Conservation (phyloP, 2,329 filamentous ascomycete species). For the Thelonectria blattea region DNA sequence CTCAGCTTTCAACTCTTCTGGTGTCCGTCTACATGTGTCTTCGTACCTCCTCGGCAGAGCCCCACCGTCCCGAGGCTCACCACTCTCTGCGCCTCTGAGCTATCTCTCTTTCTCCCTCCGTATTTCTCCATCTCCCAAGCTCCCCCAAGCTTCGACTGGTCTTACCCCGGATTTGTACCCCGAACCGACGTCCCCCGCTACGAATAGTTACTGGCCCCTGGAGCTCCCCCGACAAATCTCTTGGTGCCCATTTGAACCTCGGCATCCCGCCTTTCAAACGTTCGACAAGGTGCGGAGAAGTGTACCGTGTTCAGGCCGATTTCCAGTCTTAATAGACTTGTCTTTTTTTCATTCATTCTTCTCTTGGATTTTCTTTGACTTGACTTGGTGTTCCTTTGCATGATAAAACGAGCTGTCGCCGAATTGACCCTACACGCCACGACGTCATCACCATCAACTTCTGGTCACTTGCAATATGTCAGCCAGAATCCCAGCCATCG, state of each 20-base stretch:
- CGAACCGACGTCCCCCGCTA: neutral
- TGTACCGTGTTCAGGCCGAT: slow-evolving; percentile 3
- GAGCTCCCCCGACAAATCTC: neutral
- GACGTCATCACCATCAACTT: slow-evolving; percentile 15
- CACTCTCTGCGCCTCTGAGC: neutral
- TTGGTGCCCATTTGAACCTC: slow-evolving; percentile 26
- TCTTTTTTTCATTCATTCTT: neutral
- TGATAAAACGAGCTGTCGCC: neutral
- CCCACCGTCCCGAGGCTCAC: slow-evolving; percentile 20
- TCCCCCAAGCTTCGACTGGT: neutral
- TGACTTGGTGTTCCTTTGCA: neutral
- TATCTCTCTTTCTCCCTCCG: neutral
- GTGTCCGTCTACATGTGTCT: neutral
- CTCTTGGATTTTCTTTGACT: neutral
- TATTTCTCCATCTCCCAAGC: neutral
- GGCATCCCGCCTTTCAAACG: slow-evolving; percentile 27
- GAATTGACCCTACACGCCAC: neutral
- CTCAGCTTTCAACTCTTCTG: neutral
- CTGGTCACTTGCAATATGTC: slow-evolving; percentile 36
- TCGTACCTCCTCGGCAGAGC: slow-evolving; percentile 15
- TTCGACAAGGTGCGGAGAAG: slow-evolving; percentile 39
- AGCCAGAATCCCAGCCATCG: slow-evolving; percentile 43
- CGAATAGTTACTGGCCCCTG: neutral
- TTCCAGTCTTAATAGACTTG: neutral
- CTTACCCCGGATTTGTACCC: slow-evolving; percentile 36